phyloP scores from a whole-genome alignment of 108 stramenopile species.

The Cyclotella kingstonii region DNA sequence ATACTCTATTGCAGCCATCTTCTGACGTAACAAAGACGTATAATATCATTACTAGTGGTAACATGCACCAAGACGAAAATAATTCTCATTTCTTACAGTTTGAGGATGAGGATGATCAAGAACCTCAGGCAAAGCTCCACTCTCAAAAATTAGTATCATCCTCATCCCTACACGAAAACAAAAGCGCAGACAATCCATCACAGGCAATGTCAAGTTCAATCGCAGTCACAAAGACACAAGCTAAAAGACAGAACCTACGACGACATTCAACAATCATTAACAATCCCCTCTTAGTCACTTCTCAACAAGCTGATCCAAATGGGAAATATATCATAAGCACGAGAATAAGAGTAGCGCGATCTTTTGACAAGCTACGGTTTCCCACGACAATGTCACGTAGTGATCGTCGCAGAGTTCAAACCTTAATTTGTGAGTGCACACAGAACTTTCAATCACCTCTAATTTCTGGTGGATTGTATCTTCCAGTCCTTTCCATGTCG shows the following conservation, averaged over 20 bases:
- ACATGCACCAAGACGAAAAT: no score
- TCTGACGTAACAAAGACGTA: no score
- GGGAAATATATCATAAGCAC: slow-evolving; percentile 87
- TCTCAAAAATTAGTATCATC: no score
- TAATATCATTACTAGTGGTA: no score
- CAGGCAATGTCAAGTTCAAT: neutral
- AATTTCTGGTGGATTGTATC: slow-evolving; percentile 54
- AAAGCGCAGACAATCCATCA: neutral
- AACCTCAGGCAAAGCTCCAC: no score
- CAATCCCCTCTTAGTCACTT: slow-evolving; percentile 60
- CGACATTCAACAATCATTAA: slow-evolving; percentile 66
- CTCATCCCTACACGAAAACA: no score
- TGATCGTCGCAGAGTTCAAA: slow-evolving; percentile 54
- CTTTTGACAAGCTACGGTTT: slow-evolving; percentile 78
- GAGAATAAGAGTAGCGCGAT: slow-evolving; percentile 84
- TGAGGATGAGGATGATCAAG: no score
- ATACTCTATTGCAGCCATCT: neutral
- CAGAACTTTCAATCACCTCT: slow-evolving; percentile 38
- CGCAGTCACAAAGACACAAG: slow-evolving; percentile 5
- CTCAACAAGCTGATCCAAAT: slow-evolving; percentile 63
- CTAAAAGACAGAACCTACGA: slow-evolving; percentile 32
- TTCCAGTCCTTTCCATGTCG: slow-evolving; percentile 78
- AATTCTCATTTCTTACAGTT: no score
- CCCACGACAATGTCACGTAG: slow-evolving; percentile 68
- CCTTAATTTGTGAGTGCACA: slow-evolving; percentile 53